Evolutionary conservation across 495 filamentous ascomycete species (phyloP).

Genomic region (Aspergillus asperescens): DNA sequence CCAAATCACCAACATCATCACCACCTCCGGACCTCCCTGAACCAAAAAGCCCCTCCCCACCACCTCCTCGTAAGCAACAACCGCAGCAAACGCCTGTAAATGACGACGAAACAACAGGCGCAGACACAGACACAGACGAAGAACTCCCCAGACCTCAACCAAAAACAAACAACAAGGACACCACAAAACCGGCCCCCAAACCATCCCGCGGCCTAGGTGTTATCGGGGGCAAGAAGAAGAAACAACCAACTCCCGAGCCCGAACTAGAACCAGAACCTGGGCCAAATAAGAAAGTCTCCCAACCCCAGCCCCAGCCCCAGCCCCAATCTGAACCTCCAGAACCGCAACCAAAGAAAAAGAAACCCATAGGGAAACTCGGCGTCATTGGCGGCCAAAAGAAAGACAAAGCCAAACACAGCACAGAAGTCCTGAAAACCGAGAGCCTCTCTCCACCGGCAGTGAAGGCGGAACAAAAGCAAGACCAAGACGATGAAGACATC

Average conservation of each 20-base stretch:
- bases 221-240: constrained; percentile 39
- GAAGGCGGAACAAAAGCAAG: neutral
- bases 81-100: neutral
- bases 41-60: neutral
- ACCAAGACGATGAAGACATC: neutral
- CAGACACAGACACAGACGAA: neutral
- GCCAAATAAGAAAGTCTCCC: neutral
- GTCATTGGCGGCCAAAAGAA: constrained; percentile 32
- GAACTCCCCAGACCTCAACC: neutral
- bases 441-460: neutral
- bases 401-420: constrained; percentile 7
- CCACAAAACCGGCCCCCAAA: constrained; percentile 14
- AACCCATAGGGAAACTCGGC: constrained; percentile 29
- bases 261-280: neutral
- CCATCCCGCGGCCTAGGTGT: constrained; percentile 26
- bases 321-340: neutral
- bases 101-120: constrained; percentile 2
- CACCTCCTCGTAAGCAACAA: neutral
- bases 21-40: neutral
- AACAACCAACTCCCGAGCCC: constrained; percentile 4
- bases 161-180: neutral
- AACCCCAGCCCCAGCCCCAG: neutral
- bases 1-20: neutral
- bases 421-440: constrained; percentile 2
- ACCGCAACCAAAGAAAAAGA: constrained; percentile 19